Evolutionary conservation across 1,139 yeast species (phyloP), one percentile per base, ranked within the genome.

Genomic region (Wickerhamomyces sp.): DNA sequence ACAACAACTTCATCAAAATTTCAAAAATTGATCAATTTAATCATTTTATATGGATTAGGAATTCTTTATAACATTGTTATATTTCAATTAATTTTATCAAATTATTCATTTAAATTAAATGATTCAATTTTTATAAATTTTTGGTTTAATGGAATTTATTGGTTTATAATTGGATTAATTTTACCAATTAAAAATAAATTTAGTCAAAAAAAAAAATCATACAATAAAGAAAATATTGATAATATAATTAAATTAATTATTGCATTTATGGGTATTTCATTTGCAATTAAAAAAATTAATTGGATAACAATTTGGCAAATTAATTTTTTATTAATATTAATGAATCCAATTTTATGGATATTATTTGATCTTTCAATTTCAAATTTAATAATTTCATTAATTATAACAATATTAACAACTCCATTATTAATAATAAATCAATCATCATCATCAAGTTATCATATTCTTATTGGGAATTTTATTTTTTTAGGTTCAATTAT

Each of bases 291-390:
- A 52, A 84, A 84, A 56, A 75, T 88, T 41, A 84, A 84, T 53
- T 89, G 96, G 96, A 69, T 76, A 38, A 79, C 90, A 0, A 77
- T 88, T 18, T 66, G 83, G 39, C 95, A 89, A 60, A 88, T 89
- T 6, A 79, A 91, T 7, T 71, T 79, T 39, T 76, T 84, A 7
- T 87, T 95, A 89, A 75, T 85, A 6, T 68, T 84, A 43, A 72
- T 88, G 47, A 87, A 86, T 65, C 85, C 94, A 1, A 79, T 88
- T 14, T 69, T 90, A 48, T 90, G 97, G 96, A 67, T 81, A 47
- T 68, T 86, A 41, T 72, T 89, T 46, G 97, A 90, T 63, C 84
- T 90, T 2, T 79, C 95, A 1, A 56, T 79, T 11, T 76, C 56
- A 1, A 51, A 51, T 0, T 43, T 54, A 34, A 15, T 48, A 10